Evolutionary conservation across 2,329 filamentous ascomycete species (phyloP), one percentile per base, ranked within the genome.

Genomic region (Microcyclosporella mali): DNA sequence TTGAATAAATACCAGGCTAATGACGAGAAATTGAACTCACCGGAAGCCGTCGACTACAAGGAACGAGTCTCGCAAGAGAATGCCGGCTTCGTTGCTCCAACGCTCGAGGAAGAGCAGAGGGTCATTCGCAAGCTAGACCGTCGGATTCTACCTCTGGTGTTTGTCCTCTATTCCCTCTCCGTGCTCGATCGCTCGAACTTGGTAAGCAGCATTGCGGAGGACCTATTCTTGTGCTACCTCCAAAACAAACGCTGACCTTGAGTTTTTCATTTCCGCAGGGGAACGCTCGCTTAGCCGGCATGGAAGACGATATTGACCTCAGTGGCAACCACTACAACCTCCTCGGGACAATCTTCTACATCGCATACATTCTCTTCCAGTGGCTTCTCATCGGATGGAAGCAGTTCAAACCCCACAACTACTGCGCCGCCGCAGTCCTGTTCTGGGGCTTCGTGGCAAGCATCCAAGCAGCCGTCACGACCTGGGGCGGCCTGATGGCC

Each of bases 271-370:
- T n/a, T n/a, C n/a, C n/a, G n/a, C n/a, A n/a, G n/a, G n/a, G n/a
- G n/a, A n/a, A n/a, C n/a, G n/a, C n/a, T n/a, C n/a, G n/a, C n/a
- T n/a, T n/a, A n/a, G n/a, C n/a, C n/a, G 67, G 67, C 6, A 64
- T 69, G 62, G 31, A 47, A 39, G 58, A 70, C 33, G 71, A 74
- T 19, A 66, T 79, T 12, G 43, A 68, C 8, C 62, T 79, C 14
- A 46, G 58, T n/a, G 66, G 67, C 10, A 60, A 67, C n/a, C 58
- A 63, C 18, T 77, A 76, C 51, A 57, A 69, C 73, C 36, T 71
- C 67, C 67, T 77, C 6, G 57, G 74, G 27, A 77, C 71, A 0
- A 69, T 75, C 28, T 77, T 77, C 56, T 74, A 75, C 53, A 73
- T 74, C 31, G 62, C 68, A 2, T 74, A 73, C 51, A 66, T 69